Evolutionary conservation across 495 filamentous ascomycete genomes (phyloP), one percentile per base, ranked within the genome.

Genomic region (Cercophora scortea): DNA sequence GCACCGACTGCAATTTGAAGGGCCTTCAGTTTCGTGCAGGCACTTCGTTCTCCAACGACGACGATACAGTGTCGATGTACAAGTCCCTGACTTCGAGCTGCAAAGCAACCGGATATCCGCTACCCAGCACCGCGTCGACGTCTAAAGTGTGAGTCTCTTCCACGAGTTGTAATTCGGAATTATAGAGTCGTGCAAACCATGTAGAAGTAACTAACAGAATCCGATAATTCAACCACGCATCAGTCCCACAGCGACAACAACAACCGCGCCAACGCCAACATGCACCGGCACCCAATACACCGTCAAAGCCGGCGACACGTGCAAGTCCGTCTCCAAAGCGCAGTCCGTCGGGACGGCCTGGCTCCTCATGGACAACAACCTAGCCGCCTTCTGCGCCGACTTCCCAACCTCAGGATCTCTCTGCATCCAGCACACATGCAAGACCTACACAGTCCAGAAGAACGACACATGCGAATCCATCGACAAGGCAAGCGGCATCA

Each of bases 351-450:
- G 36, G 1, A 61, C 57, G 0, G 19, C 13, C 8, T 51, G 50
- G 50, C 57, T 65, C 3, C 45, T 65, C 5, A 13, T 39, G 5
- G 60, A 55, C 47, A 65, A 65, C 45, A 42, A 41, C 32, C 60
- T 65, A 1, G 12, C 6, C 0, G 45, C 52, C 0, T 51, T n/a
- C 44, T 65, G 62, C 19, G 32, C 4, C 10, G 40, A 55, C 18
- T 64, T 64, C 42, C 61, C 61, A 7, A 52, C 52, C 3, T 13
- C 19, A 5, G 53, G 54, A 16, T 54, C 40, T 6, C 46, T 65
- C 1, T 65, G 62, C 36, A 8, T 63, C 16, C n/a, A 11, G 10
- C 33, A 51, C 33, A 53, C 12, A 2, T 57, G 55, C 45, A 32
- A 52, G 11, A 33, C 32, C 5, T 49, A 45, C 39, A 49, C 45